Percentiles rank a stretch among this genome's conserved stretches.
Conservation (phyloP, 805 yeast genomes). For the Kuraishia floccosa region DNA sequence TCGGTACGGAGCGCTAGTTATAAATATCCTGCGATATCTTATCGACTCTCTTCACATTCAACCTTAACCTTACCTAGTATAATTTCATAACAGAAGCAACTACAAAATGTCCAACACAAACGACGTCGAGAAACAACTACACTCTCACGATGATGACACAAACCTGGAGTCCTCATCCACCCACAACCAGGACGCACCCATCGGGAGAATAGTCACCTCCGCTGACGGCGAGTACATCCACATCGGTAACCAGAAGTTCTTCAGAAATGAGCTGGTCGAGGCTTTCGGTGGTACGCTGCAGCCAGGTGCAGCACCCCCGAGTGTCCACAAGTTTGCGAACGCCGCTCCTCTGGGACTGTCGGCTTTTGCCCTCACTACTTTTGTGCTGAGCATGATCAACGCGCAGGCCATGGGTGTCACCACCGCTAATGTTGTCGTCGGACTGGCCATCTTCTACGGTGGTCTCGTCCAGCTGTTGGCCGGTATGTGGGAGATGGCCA, state of each 20-base stretch:
- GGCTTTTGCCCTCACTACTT: slow-evolving; percentile 60
- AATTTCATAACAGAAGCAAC: too few species aligned
- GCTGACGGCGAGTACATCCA: slow-evolving; percentile 50
- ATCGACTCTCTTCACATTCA: too few species aligned
- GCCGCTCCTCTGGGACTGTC: slow-evolving; percentile 71
- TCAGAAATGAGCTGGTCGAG: slow-evolving; percentile 41
- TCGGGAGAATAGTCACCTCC: slow-evolving; percentile 1
- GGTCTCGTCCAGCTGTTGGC: slow-evolving; percentile 64
- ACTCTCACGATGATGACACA: slow-evolving; percentile 1
- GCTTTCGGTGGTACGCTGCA: slow-evolving; percentile 82
- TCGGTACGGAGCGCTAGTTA: too few species aligned
- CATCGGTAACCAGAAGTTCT: slow-evolving; percentile 63
- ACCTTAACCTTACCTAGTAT: too few species aligned
- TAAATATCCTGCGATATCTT: too few species aligned
- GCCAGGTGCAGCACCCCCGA: slow-evolving; percentile 53
- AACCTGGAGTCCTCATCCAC: slow-evolving; percentile 1
- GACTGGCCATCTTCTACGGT: slow-evolving; percentile 61
- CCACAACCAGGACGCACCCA: background rate
- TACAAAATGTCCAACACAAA: too few species aligned
- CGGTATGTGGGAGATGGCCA: slow-evolving; percentile 68
- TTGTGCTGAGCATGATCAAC: slow-evolving; percentile 53
- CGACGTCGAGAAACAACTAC: slow-evolving; percentile 2
- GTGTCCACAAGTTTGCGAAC: slow-evolving; percentile 53
- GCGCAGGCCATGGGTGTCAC: slow-evolving; percentile 59
- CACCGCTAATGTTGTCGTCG: slow-evolving; percentile 49